Conservation (phyloP, 2,329 filamentous ascomycete species). For the Malbranchea cinnamomea region DNA sequence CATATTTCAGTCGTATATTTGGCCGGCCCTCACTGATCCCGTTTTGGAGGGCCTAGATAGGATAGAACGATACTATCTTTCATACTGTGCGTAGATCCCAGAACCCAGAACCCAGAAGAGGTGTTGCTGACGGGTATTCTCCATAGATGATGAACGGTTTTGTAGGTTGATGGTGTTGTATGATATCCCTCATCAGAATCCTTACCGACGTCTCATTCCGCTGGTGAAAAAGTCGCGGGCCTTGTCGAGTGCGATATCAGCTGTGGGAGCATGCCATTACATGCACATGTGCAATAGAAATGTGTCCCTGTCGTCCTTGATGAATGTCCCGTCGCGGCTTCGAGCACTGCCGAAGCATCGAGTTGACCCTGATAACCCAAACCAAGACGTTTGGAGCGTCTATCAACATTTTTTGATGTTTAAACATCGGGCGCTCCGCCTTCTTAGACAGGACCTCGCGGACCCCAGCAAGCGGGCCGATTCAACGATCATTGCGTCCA, state of each 20-base stretch:
- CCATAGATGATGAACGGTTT: conserved; percentile 23
- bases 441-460: conserved; percentile 22
- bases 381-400: conserved; percentile 7
- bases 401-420: conserved; percentile 30
- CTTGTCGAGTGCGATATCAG: conserved; percentile 32
- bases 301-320: background rate
- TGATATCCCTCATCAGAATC: conserved; percentile 31
- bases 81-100: conserved; percentile 25
- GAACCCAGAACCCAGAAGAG: conserved; percentile 12
- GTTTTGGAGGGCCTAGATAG: conserved; percentile 31
- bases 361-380: conserved; percentile 1
- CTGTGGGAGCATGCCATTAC: conserved; percentile 35
- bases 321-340: background rate
- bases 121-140: too few relatives aligned
- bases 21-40: conserved; percentile 21
- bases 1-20: too few relatives aligned
- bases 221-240: conserved; percentile 30
- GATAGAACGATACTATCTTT: conserved; percentile 31
- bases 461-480: conserved; percentile 22
- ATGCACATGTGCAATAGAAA: conserved; percentile 3
- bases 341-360: background rate
- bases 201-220: conserved; percentile 34
- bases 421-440: conserved; percentile 34
- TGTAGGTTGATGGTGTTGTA: conserved; percentile 34
- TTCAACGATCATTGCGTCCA: conserved; percentile 30